These are phyloP conservation scores for Ustilago curta DNA, from an alignment of 1,284 basidiomycete species.

Conservation along the genomic window DNA sequence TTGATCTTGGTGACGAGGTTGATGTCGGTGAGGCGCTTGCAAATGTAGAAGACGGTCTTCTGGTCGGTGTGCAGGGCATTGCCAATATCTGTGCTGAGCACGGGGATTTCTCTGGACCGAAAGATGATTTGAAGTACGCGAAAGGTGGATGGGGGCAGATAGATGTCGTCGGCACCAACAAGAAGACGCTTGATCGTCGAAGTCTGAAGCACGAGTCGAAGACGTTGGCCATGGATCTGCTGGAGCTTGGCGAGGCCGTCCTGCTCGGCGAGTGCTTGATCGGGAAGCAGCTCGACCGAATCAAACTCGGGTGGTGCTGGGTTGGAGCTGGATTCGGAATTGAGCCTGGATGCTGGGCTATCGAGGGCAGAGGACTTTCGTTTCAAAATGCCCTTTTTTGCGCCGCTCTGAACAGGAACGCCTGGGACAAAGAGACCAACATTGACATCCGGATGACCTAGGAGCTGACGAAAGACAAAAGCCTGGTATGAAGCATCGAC, in stretches of 20 bases:
- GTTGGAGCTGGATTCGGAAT: constrained; percentile 1
- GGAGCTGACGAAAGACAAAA: constrained; percentile 82
- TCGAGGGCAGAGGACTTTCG: constrained; percentile 5
- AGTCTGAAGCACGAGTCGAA: constrained; percentile 81
- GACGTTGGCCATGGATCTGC: constrained; percentile 68
- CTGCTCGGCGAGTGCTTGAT: constrained; percentile 25
- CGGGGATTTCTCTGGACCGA: constrained; percentile 79
- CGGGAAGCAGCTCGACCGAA: constrained; percentile 36
- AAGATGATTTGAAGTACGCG: constrained; percentile 86
- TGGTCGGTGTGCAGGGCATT: constrained; percentile 85
- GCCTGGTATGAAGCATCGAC: constrained; percentile 81
- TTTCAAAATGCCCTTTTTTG: constrained; percentile 24
- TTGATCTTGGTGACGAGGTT: constrained; percentile 50
- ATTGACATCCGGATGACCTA: constrained; percentile 78
- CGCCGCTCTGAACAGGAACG: constrained; percentile 14
- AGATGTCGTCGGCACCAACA: constrained; percentile 81
- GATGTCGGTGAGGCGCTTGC: constrained; percentile 54
- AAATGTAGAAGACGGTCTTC: constrained; percentile 81
- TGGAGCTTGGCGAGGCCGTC: constrained; percentile 71
- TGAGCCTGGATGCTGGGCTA: constrained; percentile 12
- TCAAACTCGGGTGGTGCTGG: constrained; percentile 17
- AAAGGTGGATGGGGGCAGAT: constrained; percentile 84
- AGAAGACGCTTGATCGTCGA: constrained; percentile 81
- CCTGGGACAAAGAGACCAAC: constrained; percentile 73
- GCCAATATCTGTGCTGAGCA: constrained; percentile 82